These are phyloP conservation scores for Cnidoscolus chayamansa DNA, from an alignment of 441 rosid genomes.

Conservation along the genomic window DNA sequence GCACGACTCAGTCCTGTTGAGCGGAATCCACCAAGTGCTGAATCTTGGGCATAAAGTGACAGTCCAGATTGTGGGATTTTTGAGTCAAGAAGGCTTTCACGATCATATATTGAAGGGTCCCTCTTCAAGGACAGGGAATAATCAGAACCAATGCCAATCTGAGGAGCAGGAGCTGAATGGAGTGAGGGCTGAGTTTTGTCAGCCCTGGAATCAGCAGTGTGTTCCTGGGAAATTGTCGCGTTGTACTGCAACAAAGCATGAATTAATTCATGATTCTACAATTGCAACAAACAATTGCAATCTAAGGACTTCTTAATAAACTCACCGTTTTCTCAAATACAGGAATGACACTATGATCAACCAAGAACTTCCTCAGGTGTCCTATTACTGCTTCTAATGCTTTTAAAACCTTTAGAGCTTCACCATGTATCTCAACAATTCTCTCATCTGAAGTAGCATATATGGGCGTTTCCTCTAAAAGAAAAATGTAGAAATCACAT, in stretches of 20 bases:
- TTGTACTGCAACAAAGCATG: slow-evolving; percentile 29
- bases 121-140: slow-evolving; percentile 46
- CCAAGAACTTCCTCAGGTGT: slow-evolving; percentile 55
- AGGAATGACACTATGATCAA: slow-evolving; percentile 54
- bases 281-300: not conserved
- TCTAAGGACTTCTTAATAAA: slow-evolving; percentile 13
- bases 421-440: slow-evolving; percentile 50
- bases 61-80: slow-evolving; percentile 37
- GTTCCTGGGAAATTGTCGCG: slow-evolving; percentile 43
- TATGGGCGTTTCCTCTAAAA: slow-evolving; percentile 42
- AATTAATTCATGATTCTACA: slow-evolving; percentile 2
- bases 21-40: slow-evolving; percentile 34
- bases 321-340: slow-evolving; percentile 53
- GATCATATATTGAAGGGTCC: slow-evolving; percentile 42
- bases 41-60: slow-evolving; percentile 44
- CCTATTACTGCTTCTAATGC: slow-evolving; percentile 54
- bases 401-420: slow-evolving; percentile 41
- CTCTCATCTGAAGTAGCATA: slow-evolving; percentile 51
- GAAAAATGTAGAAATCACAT: slow-evolving; percentile 1
- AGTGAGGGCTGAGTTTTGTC: slow-evolving; percentile 36
- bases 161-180: slow-evolving; percentile 32
- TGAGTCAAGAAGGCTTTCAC: slow-evolving; percentile 39
- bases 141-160: slow-evolving; percentile 31
- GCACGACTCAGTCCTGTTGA: slow-evolving; percentile 39
- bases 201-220: slow-evolving; percentile 29